These are phyloP conservation scores for Fusarium sp. DNA, from an alignment of 2,329 filamentous ascomycete genomes.

Conservation along the genomic window DNA sequence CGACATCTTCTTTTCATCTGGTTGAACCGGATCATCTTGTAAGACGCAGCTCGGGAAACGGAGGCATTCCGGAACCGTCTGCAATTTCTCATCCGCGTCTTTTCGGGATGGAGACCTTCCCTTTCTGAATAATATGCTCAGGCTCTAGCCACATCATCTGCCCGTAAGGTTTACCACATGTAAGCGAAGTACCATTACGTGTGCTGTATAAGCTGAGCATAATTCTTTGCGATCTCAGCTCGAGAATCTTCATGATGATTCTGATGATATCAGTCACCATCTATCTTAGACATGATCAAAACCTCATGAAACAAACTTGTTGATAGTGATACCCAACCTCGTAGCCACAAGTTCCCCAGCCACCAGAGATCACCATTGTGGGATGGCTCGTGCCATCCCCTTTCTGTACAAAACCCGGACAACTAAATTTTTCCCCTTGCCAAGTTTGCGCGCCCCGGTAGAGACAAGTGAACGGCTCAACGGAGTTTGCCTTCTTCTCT, in stretches of 20 bases:
- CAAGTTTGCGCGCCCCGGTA: constrained; percentile 53
- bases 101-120: constrained; percentile 15
- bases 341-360: constrained; percentile 15
- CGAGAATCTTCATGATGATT: neutral
- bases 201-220: neutral
- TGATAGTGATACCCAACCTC: constrained; percentile 22
- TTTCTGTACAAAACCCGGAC: constrained; percentile 44
- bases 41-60: constrained; percentile 29
- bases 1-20: neutral
- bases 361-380: constrained; percentile 20
- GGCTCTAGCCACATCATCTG: constrained; percentile 14
- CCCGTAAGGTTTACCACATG: neutral
- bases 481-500: constrained; percentile 54
- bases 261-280: neutral
- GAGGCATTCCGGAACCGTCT: constrained; percentile 21
- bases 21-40: constrained; percentile 11
- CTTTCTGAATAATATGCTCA: constrained; percentile 2
- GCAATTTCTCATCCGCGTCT: constrained; percentile 7
- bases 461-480: constrained; percentile 52
- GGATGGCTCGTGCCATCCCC: constrained; percentile 27
- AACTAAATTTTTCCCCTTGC: constrained; percentile 53
- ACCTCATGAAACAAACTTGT: neutral
- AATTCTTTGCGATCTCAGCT: neutral
- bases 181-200: neutral
- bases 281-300: neutral